Evolutionary conservation across 2,329 filamentous ascomycete species (phyloP).

Genomic region (Gnomoniopsis smithogilvyi): DNA sequence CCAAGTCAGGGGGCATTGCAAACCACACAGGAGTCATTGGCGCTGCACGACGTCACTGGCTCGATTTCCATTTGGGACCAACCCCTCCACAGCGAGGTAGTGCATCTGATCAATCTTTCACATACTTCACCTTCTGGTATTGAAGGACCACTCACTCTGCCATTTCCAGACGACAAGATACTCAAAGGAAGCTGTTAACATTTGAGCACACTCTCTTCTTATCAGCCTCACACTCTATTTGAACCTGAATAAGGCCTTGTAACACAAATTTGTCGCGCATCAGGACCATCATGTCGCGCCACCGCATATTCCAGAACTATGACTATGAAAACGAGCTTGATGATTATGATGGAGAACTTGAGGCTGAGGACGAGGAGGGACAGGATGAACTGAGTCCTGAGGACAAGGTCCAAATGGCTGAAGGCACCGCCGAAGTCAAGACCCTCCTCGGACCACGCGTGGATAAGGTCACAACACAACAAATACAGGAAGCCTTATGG

Average conservation of each 20-base stretch:
- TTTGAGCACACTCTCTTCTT: neutral
- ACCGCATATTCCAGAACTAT: constrained; percentile 44
- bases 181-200: neutral
- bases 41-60: neutral
- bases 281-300: constrained; percentile 39
- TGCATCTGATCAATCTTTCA: neutral
- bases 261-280: neutral
- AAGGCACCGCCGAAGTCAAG: constrained; percentile 65
- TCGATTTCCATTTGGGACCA: neutral
- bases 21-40: neutral
- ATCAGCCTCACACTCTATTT: neutral
- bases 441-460: constrained; percentile 59
- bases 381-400: constrained; percentile 45
- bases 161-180: neutral
- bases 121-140: neutral
- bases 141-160: neutral
- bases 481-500: constrained; percentile 90
- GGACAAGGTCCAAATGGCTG: constrained; percentile 51
- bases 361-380: constrained; percentile 40
- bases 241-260: neutral
- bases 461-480: constrained; percentile 52
- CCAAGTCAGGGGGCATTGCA: neutral
- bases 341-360: constrained; percentile 44
- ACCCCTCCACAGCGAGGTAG: neutral
- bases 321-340: constrained; percentile 50